Base-by-base conservation (phyloP, 441 rosid species). In the Bocquillonia castaneifolia region DNA sequence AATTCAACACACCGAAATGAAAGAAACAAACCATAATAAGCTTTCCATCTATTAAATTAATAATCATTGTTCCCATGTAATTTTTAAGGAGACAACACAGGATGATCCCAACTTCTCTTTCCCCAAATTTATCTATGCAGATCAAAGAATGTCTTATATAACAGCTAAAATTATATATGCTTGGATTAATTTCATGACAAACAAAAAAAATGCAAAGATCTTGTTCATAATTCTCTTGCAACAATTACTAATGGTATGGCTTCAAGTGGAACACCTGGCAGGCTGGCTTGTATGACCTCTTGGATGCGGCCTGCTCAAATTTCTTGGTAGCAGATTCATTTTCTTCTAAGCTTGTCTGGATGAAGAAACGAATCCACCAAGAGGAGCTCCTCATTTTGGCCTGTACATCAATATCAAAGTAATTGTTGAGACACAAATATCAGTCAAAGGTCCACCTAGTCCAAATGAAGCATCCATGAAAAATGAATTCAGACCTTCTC, bases 351-450 rank as follows among this genome's bases (percentile, higher is more conserved):
- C 81, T 86, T 56, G 88, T 90, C 81, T 90, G 98, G 64, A 87
- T 77, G 66, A 90, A 92, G 74, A 77, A 87, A 1, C 88, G 89
- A 58, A 82, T 66, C 96, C 98, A 90, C 98, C 95, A 92, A 6
- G 95, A 84, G 18, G 93, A 75, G 83, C 96, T 88, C 79, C 98
- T 88, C 93, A 83, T 81, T 84, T 90, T 92, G 39, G 95, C 93
- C 96, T 92, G 83, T 65, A 66, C 17, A 42, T 60, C 23, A 59
- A 40, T 17, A 25, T 26, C 58, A 44, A 74, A 47, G 31, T 10
- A 10, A 45, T 40, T 53, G 37, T 64, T 40, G 42, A 67, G 55
- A 69, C 42, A 28, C 60, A 70, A 51, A 40, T 10, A 44, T 25
- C 54, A 48, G 6, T 39, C 20, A 18, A 28, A 17, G 25, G 4